These are phyloP conservation scores for Pseudognaphalium luteoalbum DNA, from an alignment of 129 eudicot species.

Conservation along the genomic window DNA sequence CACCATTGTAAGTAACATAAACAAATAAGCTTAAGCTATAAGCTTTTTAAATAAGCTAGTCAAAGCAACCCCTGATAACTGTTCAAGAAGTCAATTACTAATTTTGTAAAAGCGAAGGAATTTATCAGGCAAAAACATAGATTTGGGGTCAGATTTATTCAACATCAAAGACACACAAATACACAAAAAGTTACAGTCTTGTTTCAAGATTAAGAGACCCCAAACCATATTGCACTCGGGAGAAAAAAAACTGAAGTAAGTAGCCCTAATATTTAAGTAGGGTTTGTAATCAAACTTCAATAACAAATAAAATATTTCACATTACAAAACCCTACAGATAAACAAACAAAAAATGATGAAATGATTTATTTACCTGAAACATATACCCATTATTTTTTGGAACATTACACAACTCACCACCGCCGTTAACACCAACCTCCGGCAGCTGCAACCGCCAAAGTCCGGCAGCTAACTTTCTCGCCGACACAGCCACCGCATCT, in stretches of 20 bases:
- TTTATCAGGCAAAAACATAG: not conserved
- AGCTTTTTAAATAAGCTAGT: not conserved
- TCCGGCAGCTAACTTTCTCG: slow-evolving; percentile 75
- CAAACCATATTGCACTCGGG: not conserved
- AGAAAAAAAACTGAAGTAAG: not conserved
- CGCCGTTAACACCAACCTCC: slow-evolving; percentile 32
- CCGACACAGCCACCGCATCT: slow-evolving; percentile 44
- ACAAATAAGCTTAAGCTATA: not conserved
- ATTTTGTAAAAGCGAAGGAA: not conserved
- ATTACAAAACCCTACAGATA: slow-evolving; percentile 22
- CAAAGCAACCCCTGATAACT: not conserved
- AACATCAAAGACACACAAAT: not conserved
- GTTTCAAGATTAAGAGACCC: not conserved
- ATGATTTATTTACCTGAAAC: slow-evolving; percentile 52
- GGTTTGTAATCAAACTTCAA: slow-evolving; percentile 12
- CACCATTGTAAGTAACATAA: not conserved
- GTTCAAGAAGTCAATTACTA: not conserved
- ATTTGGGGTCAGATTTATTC: slow-evolving; percentile 15
- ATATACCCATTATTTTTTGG: slow-evolving; percentile 40
- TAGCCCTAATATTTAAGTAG: slow-evolving; percentile 18
- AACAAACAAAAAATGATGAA: not conserved
- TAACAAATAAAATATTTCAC: not conserved
- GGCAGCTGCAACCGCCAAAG: slow-evolving; percentile 77
- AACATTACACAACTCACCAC: slow-evolving; percentile 30
- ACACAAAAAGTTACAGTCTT: not conserved